phyloP scores from a whole-genome alignment of 345 rosid genomes.

The Eucalyptus tenuipes region DNA sequence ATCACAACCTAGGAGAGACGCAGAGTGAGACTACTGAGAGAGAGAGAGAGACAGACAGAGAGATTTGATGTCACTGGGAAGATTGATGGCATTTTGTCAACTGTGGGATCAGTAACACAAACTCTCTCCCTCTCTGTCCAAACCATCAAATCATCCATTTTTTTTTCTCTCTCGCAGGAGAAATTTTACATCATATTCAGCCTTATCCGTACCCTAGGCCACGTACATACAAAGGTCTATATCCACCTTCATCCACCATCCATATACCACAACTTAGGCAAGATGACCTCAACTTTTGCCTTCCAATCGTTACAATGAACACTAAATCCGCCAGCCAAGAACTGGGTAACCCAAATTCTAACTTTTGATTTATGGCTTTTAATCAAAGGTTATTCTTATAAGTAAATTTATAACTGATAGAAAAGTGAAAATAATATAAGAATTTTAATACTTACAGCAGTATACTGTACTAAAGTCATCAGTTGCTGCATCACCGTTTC shows the following conservation, averaged over 20 bases:
- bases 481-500: slow-evolving; percentile 43
- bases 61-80: not conserved
- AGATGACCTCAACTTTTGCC: not conserved
- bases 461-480: slow-evolving; percentile 62
- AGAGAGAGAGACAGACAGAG: not conserved
- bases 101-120: not conserved
- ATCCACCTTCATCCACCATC: not conserved
- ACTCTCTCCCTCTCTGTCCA: not conserved
- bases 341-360: not conserved
- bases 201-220: not conserved
- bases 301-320: not conserved
- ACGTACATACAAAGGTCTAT: not conserved
- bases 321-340: not conserved
- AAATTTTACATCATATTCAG: not conserved
- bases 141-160: not conserved
- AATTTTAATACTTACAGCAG: slow-evolving; percentile 53
- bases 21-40: not conserved
- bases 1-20: not conserved
- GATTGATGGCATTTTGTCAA: not conserved
- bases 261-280: not conserved
- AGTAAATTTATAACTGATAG: not conserved
- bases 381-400: not conserved
- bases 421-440: not conserved
- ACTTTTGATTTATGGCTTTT: not conserved
- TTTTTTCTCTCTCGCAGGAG: not conserved